Evolutionary conservation across 2,329 filamentous ascomycete genomes (phyloP), one percentile per base, ranked within the genome.

Genomic region (Microcera coccophila): DNA sequence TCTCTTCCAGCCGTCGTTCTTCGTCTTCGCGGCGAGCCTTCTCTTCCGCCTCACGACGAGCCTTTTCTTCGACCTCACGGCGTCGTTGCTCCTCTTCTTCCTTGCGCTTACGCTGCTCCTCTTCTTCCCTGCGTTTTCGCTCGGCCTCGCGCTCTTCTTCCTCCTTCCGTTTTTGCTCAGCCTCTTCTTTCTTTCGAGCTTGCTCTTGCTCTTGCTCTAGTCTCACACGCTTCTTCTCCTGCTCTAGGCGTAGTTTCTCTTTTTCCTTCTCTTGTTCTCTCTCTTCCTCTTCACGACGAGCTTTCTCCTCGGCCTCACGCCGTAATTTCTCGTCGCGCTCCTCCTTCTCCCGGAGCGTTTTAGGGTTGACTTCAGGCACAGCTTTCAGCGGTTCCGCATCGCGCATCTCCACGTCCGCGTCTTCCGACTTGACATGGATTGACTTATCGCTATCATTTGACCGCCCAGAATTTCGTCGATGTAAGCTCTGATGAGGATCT

Each of bases 381-480:
- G 57, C 56, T 29, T 59, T 59, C 4, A 58, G 54, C 11, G 54
- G 55, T 33, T 63, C 64, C 2, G 67, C 70, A 48, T 81, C 78
- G 2, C 63, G 65, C 77, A 81, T 81, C 16, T 78, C 75, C 8
- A 77, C 59, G 41, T 81, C 78, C 2, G 66, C 58, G 41, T 80
- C 76, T 47, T 81, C 77, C 1, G 74, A 74, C 51, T 79, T 79
- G 31, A 81, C 75, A 36, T 73, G 72, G n/a, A 79, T 76, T 14
- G 63, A 59, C 53, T 73, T 75, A 31, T 78, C 76, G 4, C 64
- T 62, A 2, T 65, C 58, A 9, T 54, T 58, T 2, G 63, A 63
- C 48, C 72, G 75, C 14, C 63, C 59, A 3, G 61, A 62, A 20
- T 75, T 71, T 36, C 67, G 67, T 3, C 69, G 67, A 18, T 67